Percentiles rank a stretch among this genome's conserved stretches.
Conservation (phyloP, 2,329 filamentous ascomycete genomes). For the Dactylellina leptospora region DNA sequence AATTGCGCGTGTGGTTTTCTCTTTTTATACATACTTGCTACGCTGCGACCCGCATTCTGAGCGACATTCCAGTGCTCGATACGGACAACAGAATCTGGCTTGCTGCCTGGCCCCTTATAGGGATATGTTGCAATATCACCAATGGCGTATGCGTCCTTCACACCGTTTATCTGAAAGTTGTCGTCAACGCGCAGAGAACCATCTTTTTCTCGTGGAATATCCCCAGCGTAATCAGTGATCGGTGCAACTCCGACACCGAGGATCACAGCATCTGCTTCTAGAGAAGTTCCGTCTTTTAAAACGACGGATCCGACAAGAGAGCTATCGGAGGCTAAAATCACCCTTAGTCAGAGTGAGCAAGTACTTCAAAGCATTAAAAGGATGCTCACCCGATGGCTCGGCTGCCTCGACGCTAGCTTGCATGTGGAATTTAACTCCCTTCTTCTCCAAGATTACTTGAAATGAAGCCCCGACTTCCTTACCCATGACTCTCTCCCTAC, state of each 20-base stretch:
- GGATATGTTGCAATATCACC: conserved; percentile 90
- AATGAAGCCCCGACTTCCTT: conserved; percentile 81
- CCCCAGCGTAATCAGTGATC: conserved; percentile 82
- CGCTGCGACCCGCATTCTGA: conserved; percentile 85
- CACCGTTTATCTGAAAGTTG: conserved; percentile 76
- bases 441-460: conserved; percentile 79
- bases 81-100: conserved; percentile 68
- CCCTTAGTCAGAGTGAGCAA: no score
- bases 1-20: no score
- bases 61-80: conserved; percentile 99
- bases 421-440: conserved; percentile 88
- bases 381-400: conserved; percentile 68
- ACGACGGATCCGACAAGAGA: conserved; percentile 80
- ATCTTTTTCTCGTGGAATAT: conserved; percentile 77
- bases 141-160: conserved; percentile 87
- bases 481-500: conserved; percentile 79
- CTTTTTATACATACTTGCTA: conserved; percentile 67
- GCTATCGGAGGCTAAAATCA: conserved; percentile 68
- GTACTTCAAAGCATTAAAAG: no score
- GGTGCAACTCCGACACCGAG: conserved; percentile 89
- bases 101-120: conserved; percentile 86
- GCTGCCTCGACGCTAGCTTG: conserved; percentile 83
- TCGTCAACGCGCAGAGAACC: conserved; percentile 86
- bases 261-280: conserved; percentile 89
- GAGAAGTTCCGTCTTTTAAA: conserved; percentile 83